These are phyloP conservation scores for Lentinula aciculospora DNA, from an alignment of 768 basidiomycete genomes.

Conservation along the genomic window DNA sequence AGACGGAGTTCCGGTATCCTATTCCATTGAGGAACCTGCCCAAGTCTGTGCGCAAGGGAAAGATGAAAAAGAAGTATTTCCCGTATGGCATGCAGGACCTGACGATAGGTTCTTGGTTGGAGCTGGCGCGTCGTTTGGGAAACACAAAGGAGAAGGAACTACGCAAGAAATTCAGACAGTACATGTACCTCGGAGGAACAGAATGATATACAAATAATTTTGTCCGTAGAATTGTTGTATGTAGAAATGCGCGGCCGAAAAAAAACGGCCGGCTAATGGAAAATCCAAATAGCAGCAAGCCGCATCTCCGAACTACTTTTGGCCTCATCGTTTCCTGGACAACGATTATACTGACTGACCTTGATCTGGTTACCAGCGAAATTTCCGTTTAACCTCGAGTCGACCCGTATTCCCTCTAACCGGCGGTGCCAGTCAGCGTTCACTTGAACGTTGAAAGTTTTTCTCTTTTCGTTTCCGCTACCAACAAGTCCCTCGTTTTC, in stretches of 20 bases:
- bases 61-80: conserved; percentile 43
- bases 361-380: conserved; percentile 12
- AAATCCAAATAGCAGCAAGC: neutral
- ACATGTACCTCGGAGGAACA: conserved; percentile 65
- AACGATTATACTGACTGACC: conserved; percentile 22
- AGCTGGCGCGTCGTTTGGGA: conserved; percentile 58
- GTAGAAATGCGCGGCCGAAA: neutral
- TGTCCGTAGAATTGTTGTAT: too few species aligned
- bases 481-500: conserved; percentile 17
- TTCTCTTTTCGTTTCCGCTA: conserved; percentile 17
- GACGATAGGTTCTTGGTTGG: conserved; percentile 72
- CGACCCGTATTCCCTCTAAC: neutral
- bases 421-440: neutral
- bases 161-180: conserved; percentile 58
- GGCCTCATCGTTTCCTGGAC: conserved; percentile 44
- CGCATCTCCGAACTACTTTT: neutral
- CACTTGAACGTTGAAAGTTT: neutral
- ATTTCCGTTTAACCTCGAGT: conserved; percentile 7
- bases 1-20: conserved; percentile 34
- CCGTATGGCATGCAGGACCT: conserved; percentile 75
- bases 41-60: conserved; percentile 33
- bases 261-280: neutral
- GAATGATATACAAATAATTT: conserved; percentile 15
- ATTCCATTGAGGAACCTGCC: conserved; percentile 56
- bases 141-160: conserved; percentile 45